phyloP scores from a whole-genome alignment of 192 early-diverging fungal species.

The Backusella tuberculispora region DNA sequence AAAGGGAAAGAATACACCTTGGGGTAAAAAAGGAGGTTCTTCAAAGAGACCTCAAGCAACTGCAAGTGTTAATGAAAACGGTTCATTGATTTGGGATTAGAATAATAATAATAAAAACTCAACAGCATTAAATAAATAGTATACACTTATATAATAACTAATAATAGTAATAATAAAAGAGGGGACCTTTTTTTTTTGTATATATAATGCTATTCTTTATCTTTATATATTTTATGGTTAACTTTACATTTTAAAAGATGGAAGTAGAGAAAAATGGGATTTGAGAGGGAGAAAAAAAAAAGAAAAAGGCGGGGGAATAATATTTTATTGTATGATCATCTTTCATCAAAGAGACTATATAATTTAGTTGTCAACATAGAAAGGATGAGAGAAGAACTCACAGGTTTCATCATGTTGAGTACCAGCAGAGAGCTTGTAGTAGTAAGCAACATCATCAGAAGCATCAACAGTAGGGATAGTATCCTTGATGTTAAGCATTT shows the following conservation, averaged over 20 bases:
- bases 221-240: neutral
- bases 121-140: no score
- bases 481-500: slow-evolving; percentile 41
- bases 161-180: no score
- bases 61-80: slow-evolving; percentile 42
- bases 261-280: no score
- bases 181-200: no score
- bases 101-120: neutral
- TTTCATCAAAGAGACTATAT: neutral
- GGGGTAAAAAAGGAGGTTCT: slow-evolving; percentile 37
- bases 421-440: slow-evolving; percentile 33
- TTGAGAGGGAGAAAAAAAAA: neutral
- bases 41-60: slow-evolving; percentile 36
- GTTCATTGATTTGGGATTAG: slow-evolving; percentile 52
- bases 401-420: slow-evolving; percentile 39
- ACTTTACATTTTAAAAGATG: neutral
- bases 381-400: slow-evolving; percentile 41
- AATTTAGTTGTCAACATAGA: slow-evolving; percentile 39
- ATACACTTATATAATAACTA: no score
- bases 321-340: neutral
- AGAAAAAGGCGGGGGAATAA: neutral
- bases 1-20: slow-evolving; percentile 43
- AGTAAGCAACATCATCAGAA: slow-evolving; percentile 31
- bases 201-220: no score
- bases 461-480: slow-evolving; percentile 21